Evolutionary conservation across 163 green algal genomes (phyloP).

Genomic region (Chloromonas sp.): DNA sequence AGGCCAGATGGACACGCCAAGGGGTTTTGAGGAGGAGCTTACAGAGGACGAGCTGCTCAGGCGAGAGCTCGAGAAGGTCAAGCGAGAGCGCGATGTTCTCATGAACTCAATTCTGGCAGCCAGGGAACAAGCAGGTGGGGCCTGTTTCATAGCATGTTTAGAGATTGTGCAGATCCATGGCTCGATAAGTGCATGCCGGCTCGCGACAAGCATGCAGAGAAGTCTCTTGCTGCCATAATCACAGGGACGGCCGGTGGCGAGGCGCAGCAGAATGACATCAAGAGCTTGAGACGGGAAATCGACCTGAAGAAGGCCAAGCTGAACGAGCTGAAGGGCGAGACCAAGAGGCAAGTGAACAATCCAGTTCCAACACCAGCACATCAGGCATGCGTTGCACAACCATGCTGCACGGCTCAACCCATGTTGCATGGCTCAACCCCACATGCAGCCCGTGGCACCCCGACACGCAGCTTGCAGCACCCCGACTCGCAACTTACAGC

Average conservation of each 20-base stretch:
- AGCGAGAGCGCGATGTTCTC: conserved; percentile 61
- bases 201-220: too few species aligned
- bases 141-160: neutral
- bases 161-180: neutral
- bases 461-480: too few species aligned
- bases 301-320: conserved; percentile 79
- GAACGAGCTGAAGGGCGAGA: conserved; percentile 69
- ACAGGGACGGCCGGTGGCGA: conserved; percentile 61
- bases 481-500: too few species aligned
- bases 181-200: neutral
- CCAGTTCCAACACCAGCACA: neutral
- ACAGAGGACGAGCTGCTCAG: conserved; percentile 64
- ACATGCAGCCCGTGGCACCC: too few species aligned
- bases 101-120: conserved; percentile 55
- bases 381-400: neutral
- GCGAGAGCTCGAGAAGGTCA: conserved; percentile 71
- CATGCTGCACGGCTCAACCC: too few species aligned
- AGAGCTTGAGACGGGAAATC: conserved; percentile 58
- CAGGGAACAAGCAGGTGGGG: conserved; percentile 40
- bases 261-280: conserved; percentile 69
- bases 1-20: conserved; percentile 40
- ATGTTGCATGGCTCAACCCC: too few species aligned
- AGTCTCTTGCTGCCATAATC: neutral
- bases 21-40: conserved; percentile 55
- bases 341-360: neutral